Evolutionary conservation across 1,284 basidiomycete species (phyloP).

Genomic region (Filobasidium uniguttulatum): DNA sequence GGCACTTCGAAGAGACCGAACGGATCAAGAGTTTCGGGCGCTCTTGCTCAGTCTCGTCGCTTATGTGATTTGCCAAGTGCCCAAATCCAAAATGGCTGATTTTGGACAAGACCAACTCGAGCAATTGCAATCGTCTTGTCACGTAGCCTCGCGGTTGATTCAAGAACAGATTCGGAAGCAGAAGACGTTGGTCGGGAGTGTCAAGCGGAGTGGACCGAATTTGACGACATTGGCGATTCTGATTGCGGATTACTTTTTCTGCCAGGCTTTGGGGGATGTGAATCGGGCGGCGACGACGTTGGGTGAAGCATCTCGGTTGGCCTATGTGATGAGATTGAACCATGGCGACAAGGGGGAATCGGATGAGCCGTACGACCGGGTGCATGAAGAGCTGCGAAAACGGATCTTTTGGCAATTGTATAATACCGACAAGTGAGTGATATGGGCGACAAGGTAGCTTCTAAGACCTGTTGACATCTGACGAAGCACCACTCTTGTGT

Average conservation of each 20-base stretch:
- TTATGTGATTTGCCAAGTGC: slow-evolving; percentile 35
- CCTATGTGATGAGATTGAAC: slow-evolving; percentile 32
- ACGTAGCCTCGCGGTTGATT: slow-evolving; percentile 27
- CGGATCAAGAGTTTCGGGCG: slow-evolving; percentile 34
- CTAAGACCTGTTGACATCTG: too few species aligned
- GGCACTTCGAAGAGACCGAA: slow-evolving; percentile 29
- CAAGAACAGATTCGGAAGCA: slow-evolving; percentile 20
- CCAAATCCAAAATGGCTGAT: slow-evolving; percentile 29
- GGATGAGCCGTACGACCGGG: slow-evolving; percentile 24
- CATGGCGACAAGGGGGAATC: slow-evolving; percentile 27
- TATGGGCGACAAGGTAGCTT: too few species aligned
- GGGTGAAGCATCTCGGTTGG: slow-evolving; percentile 33
- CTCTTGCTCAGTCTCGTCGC: slow-evolving; percentile 34
- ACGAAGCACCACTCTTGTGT: too few species aligned
- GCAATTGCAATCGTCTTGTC: slow-evolving; percentile 30
- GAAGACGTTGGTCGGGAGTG: neutral
- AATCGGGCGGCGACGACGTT: slow-evolving; percentile 31
- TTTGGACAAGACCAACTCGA: slow-evolving; percentile 33
- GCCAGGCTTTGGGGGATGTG: slow-evolving; percentile 28
- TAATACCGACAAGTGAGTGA: slow-evolving; percentile 32
- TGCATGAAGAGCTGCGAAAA: slow-evolving; percentile 31
- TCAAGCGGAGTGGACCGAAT: neutral
- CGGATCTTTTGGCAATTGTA: slow-evolving; percentile 36
- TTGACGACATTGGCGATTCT: neutral
- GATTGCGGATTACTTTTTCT: slow-evolving; percentile 30